phyloP scores from a whole-genome alignment of 306 rosid genomes.

The Potentilla sterilis region DNA sequence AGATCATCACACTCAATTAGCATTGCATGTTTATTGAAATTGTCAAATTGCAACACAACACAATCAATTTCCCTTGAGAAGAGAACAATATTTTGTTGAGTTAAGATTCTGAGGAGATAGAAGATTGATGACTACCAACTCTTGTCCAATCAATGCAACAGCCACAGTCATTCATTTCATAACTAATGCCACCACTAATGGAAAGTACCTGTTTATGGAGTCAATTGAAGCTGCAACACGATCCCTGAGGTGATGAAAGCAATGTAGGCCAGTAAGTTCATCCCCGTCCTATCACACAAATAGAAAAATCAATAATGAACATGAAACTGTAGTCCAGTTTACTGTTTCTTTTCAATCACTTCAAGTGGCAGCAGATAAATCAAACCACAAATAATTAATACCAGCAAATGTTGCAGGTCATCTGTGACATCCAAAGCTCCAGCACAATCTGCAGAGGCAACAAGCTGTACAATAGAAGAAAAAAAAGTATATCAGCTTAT shows the following conservation, averaged over 20 bases:
- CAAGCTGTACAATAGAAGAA: constrained; percentile 77
- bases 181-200: background rate
- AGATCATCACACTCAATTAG: background rate
- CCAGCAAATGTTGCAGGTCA: constrained; percentile 88
- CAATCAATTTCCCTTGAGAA: background rate
- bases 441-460: constrained; percentile 96
- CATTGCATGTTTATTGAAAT: background rate
- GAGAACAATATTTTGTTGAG: background rate
- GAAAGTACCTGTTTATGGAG: constrained; percentile 82
- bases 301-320: background rate
- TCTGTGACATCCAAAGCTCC: constrained; percentile 96
- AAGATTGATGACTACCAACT: background rate
- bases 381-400: constrained; percentile 22
- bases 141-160: background rate
- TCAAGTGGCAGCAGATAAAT: background rate
- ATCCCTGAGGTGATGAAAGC: constrained; percentile 96
- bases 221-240: constrained; percentile 81
- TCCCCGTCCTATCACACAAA: constrained; percentile 75
- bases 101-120: background rate
- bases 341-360: background rate
- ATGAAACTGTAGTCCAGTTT: background rate
- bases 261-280: constrained; percentile 95
- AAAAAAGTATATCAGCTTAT: constrained; percentile 30
- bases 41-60: background rate
- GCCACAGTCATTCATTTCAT: background rate